Conservation (phyloP, 2,329 filamentous ascomycete species). For the Fusarium piperis region DNA sequence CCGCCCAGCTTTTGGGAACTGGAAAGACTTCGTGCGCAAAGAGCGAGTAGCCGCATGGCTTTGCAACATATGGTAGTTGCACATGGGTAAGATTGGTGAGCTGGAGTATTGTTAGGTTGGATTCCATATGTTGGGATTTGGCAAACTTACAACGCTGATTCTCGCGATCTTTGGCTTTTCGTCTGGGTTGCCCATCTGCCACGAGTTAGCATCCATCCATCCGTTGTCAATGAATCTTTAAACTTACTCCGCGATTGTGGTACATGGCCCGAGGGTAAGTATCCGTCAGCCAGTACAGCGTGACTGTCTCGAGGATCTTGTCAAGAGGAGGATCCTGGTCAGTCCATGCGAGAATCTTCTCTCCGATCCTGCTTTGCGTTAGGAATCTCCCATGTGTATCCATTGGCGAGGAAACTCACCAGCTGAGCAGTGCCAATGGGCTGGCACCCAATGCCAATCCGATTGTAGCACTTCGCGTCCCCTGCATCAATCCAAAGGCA, state of each 20-base stretch:
- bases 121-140: no score
- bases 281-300: background rate
- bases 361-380: background rate
- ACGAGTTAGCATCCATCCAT: no score
- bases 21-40: background rate
- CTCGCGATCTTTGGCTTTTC: background rate
- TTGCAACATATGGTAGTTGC: background rate
- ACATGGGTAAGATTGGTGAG: background rate
- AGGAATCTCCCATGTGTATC: no score
- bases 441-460: background rate
- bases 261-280: background rate
- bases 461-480: background rate
- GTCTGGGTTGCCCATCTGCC: background rate
- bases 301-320: background rate
- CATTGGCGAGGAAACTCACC: background rate
- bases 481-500: background rate
- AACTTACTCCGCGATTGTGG: background rate
- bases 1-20: background rate
- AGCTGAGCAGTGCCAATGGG: background rate
- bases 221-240: no score
- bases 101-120: no score
- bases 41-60: background rate
- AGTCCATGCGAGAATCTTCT: background rate
- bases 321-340: background rate
- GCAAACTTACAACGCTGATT: background rate